Conservation (phyloP, 345 rosid genomes). For the Reutealis trisperma region DNA sequence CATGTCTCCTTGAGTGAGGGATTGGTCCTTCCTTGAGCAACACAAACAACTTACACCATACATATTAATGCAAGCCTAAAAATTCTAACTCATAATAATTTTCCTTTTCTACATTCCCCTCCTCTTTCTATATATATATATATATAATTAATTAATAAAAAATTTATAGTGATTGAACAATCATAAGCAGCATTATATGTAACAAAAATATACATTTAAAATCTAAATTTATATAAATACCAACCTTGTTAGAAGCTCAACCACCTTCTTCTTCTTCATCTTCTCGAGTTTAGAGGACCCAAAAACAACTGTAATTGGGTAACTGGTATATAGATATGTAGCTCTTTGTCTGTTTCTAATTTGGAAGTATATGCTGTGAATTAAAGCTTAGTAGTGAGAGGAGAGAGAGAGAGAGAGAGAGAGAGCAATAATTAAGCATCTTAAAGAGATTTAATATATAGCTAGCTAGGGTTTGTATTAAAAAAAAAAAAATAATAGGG, state of each 20-base stretch:
- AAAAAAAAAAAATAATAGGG: too few species aligned
- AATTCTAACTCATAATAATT: not conserved
- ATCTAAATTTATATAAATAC: not conserved
- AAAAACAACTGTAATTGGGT: too few species aligned
- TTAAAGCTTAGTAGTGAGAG: not conserved
- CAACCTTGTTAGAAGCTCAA: not conserved
- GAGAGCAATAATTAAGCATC: slow-evolving; percentile 9
- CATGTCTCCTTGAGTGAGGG: slow-evolving; percentile 10
- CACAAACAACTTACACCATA: not conserved
- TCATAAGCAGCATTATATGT: too few species aligned
- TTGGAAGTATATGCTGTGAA: not conserved
- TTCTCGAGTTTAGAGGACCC: too few species aligned
- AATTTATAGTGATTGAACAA: too few species aligned
- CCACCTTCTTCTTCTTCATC: too few species aligned
- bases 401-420: slow-evolving; percentile 1
- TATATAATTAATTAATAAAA: too few species aligned
- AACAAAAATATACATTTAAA: too few species aligned
- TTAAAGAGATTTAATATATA: not conserved
- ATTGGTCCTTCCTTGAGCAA: slow-evolving; percentile 12
- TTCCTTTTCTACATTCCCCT: not conserved
- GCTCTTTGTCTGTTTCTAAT: not conserved
- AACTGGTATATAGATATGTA: not conserved
- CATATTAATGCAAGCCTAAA: not conserved
- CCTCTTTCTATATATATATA: too few species aligned
- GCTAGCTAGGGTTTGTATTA: too few species aligned